These are phyloP conservation scores for Boletus patriciae DNA, from an alignment of 768 basidiomycete genomes.

Conservation along the genomic window DNA sequence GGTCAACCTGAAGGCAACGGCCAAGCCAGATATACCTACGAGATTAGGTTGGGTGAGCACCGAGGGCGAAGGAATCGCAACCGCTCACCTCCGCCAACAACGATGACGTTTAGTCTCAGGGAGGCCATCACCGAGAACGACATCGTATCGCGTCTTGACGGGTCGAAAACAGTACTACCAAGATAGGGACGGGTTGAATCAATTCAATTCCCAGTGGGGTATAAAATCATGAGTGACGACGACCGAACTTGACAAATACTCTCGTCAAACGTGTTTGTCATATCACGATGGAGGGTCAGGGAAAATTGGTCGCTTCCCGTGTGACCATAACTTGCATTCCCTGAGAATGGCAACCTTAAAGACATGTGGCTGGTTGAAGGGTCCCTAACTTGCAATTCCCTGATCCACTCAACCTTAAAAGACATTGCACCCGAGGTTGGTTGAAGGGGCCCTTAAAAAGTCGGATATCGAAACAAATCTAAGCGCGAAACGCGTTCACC, in stretches of 20 bases:
- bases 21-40: constrained; percentile 48
- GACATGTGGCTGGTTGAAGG: too few relatives aligned
- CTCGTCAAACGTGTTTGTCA: not conserved
- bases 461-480: not conserved
- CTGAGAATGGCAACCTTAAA: too few relatives aligned
- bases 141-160: not conserved
- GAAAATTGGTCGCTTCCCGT: constrained; percentile 6
- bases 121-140: constrained; percentile 10
- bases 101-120: constrained; percentile 11
- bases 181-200: not conserved
- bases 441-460: not conserved
- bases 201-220: not conserved
- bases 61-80: not conserved
- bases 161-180: not conserved
- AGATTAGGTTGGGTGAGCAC: not conserved
- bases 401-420: not conserved
- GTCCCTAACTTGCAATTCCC: too few relatives aligned
- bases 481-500: not conserved
- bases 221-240: not conserved
- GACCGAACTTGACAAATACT: not conserved
- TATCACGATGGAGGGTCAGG: not conserved
- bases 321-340: too few relatives aligned
- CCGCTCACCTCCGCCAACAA: constrained; percentile 22
- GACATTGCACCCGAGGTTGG: not conserved
- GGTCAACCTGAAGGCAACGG: constrained; percentile 52